These are phyloP conservation scores for Tricholomella constricta DNA, from an alignment of 768 basidiomycete species.

Conservation along the genomic window DNA sequence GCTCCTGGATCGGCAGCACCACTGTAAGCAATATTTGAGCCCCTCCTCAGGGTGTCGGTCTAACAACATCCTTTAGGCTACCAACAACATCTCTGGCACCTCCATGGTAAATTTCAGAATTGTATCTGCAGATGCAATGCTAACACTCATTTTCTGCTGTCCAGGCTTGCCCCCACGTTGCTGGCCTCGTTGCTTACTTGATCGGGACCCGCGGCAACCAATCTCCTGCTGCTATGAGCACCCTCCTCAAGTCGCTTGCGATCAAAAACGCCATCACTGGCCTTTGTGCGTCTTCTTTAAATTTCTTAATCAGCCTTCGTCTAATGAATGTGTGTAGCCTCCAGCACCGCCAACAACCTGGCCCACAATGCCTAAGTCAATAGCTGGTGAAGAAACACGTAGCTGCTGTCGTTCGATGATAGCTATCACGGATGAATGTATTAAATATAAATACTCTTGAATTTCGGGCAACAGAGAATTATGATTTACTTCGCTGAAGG, in stretches of 20 bases:
- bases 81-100: conserved; percentile 4
- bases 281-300: background rate
- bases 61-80: too few relatives aligned
- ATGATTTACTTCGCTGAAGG: conserved; percentile 18
- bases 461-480: conserved; percentile 16
- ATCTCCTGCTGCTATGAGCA: conserved; percentile 6
- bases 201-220: background rate
- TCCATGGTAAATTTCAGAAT: conserved; percentile 7
- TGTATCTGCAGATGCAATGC: too few relatives aligned
- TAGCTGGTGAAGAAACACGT: background rate
- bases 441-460: conserved; percentile 7
- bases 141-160: background rate
- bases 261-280: background rate
- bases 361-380: background rate
- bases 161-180: conserved; percentile 2
- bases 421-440: conserved; percentile 7
- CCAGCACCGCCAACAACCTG: background rate
- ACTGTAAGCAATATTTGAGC: conserved; percentile 1
- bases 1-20: conserved; percentile 20
- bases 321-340: background rate
- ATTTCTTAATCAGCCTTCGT: background rate
- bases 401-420: background rate
- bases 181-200: conserved; percentile 7
- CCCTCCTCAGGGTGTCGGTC: too few relatives aligned
- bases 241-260: background rate